Percentiles rank a stretch among this genome's conserved stretches.
Conservation (phyloP, 2,329 filamentous ascomycete species). For the Chlorencoelia australis region DNA sequence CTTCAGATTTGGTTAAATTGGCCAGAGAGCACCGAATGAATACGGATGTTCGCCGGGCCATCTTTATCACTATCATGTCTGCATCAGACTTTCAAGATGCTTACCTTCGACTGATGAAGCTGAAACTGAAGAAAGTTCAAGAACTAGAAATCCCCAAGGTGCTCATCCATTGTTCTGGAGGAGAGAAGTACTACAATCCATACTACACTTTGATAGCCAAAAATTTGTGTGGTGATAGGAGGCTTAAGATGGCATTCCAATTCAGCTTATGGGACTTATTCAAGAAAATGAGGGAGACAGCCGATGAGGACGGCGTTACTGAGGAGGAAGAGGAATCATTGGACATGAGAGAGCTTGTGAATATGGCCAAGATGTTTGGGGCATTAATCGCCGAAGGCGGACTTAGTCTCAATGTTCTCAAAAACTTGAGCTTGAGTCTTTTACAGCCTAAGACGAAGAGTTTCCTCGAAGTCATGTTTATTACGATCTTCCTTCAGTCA, state of each 20-base stretch:
- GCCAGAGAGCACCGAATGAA: constrained; percentile 29
- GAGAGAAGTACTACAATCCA: constrained; percentile 77
- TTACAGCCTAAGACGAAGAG: constrained; percentile 65
- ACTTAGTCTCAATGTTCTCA: constrained; percentile 48
- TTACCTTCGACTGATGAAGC: constrained; percentile 65
- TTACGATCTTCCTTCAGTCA: constrained; percentile 62
- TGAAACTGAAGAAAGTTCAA: constrained; percentile 77
- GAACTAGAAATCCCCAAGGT: constrained; percentile 81
- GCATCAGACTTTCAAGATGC: constrained; percentile 78
- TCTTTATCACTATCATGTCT: constrained; percentile 85
- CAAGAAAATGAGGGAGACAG: constrained; percentile 69
- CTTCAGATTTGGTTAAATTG: constrained; percentile 26
- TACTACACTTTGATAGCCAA: constrained; percentile 85
- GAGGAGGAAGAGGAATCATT: constrained; percentile 44
- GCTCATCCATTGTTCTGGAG: constrained; percentile 74
- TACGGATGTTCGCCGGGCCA: constrained; percentile 43
- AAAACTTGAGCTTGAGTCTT: constrained; percentile 69
- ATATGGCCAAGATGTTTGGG: constrained; percentile 57
- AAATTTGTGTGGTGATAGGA: constrained; percentile 64
- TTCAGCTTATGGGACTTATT: constrained; percentile 82
- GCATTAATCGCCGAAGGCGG: constrained; percentile 49
- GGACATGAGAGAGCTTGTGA: constrained; percentile 50
- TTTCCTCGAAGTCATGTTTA: constrained; percentile 73
- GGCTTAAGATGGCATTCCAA: constrained; percentile 75
- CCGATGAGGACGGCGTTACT: constrained; percentile 49